Evolutionary conservation across 2,329 filamentous ascomycete genomes (phyloP).

Genomic region (Sporothrix globosa): DNA sequence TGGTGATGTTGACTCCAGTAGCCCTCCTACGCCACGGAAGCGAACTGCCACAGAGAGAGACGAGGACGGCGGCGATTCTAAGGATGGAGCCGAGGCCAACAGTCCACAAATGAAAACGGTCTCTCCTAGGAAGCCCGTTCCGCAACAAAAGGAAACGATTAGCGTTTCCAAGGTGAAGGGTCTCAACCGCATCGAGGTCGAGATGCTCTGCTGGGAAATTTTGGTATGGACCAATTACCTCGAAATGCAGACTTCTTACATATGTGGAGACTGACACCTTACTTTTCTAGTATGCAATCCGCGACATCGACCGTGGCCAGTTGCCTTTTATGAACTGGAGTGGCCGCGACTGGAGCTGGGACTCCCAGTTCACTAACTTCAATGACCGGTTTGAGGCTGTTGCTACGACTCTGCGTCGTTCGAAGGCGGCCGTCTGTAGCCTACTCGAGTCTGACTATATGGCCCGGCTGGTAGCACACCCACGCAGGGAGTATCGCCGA

Average conservation of each 20-base stretch:
- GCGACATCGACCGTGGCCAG: conserved; percentile 33
- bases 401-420: conserved; percentile 31
- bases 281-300: conserved; percentile 27
- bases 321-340: conserved; percentile 36
- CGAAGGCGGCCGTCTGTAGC: conserved; percentile 37
- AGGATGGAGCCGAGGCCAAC: not conserved
- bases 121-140: not conserved
- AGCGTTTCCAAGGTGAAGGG: conserved; percentile 36
- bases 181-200: conserved; percentile 35
- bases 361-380: conserved; percentile 32
- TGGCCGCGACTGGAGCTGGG: conserved; percentile 36
- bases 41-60: not conserved
- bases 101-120: not conserved
- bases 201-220: conserved; percentile 37
- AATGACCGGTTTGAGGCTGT: conserved; percentile 34
- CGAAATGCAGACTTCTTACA: too few relatives aligned
- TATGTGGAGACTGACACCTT: not conserved
- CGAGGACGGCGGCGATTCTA: not conserved
- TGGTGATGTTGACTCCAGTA: not conserved
- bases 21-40: not conserved
- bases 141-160: conserved; percentile 32
- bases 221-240: conserved; percentile 24
- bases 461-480: conserved; percentile 35
- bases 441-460: conserved; percentile 36
- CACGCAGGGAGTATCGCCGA: conserved; percentile 35